These are phyloP conservation scores for Blyttiomyces sp. DNA, from an alignment of 371 early-diverging fungal species.

Conservation along the genomic window DNA sequence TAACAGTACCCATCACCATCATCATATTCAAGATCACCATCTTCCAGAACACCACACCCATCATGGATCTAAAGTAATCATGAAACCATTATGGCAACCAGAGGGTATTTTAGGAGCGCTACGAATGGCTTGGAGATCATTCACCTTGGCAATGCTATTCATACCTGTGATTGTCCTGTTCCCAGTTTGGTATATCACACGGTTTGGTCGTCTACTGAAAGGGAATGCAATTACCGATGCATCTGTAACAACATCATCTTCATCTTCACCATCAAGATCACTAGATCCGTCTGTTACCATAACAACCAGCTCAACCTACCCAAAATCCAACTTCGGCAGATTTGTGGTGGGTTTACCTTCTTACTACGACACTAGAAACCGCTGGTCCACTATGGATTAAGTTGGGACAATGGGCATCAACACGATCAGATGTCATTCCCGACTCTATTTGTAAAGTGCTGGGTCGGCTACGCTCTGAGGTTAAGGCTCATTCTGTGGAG, in stretches of 20 bases:
- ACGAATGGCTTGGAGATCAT: conserved; percentile 12
- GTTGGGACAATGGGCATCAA: conserved; percentile 95
- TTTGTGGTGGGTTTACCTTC: background rate
- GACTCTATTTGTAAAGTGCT: conserved; percentile 71
- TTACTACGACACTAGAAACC: background rate
- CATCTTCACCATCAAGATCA: too few relatives aligned
- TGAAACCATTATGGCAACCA: background rate
- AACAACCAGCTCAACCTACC: conserved; percentile 1
- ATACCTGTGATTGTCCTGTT: conserved; percentile 32
- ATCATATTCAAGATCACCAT: background rate
- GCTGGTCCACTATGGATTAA: conserved; percentile 25
- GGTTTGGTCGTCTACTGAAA: background rate
- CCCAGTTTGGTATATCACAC: conserved; percentile 25
- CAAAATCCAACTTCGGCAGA: background rate
- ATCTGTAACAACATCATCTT: too few relatives aligned
- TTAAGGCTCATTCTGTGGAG: too few relatives aligned
- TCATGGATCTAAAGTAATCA: background rate
- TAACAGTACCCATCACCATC: background rate
- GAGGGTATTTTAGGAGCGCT: background rate
- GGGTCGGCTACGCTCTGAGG: conserved; percentile 76
- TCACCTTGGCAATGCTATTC: conserved; percentile 27
- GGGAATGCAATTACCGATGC: too few relatives aligned
- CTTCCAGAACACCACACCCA: background rate
- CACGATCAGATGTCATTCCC: conserved; percentile 88
- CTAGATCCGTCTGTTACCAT: background rate